Base-by-base conservation (phyloP, 2,329 filamentous ascomycete genomes). In the Exserohilum rostratum region DNA sequence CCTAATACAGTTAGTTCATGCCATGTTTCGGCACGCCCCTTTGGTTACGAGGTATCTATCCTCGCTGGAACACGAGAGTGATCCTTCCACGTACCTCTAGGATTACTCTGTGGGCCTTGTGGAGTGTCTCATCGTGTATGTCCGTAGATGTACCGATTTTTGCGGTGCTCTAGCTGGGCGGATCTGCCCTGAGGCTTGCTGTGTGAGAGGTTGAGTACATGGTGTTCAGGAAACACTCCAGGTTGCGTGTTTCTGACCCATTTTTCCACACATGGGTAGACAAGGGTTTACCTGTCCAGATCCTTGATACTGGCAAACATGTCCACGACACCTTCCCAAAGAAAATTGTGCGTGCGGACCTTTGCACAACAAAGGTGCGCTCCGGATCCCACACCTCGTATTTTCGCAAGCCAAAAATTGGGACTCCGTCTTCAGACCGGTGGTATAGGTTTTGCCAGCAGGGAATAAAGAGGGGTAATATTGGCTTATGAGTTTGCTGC, bases 401-500 rank as follows among this genome's bases (percentile, higher is more conserved):
- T 47, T 43, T 22, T 39, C 42, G 40, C 46, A 48, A 55, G 46
- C 58, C 57, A 55, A 56, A 65, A 64, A 66, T 51, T 57, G 39
- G 50, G 38, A 44, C 56, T 30, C 46, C 55, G 42, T 48, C 33
- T 58, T 35, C 43, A 55, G 38, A 46, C 30, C 27, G 40, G 20
- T 20, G 18, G 42, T 53, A 34, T 55, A 61, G 61, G 20, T 30
- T 42, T 44, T 37, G 43, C 60, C 60, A 38, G 55, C 20, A 38
- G 2, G 61, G 47, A 57, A 58, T 52, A 46, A 53, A 46, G 61
- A 66, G 60, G 60, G 58, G 58, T 53, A 58, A 66, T 60, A 58
- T 66, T 65, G 62, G 59, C 52, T 53, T 40, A 15, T 62, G 65
- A 63, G 61, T 35, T 30, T 55, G 30, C 61, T 70, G 68, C 67